Percentiles rank a stretch among this genome's conserved stretches.
phyloP scores from a whole-genome alignment of 495 filamentous ascomycete genomes.

The Penicillium odoratum region DNA sequence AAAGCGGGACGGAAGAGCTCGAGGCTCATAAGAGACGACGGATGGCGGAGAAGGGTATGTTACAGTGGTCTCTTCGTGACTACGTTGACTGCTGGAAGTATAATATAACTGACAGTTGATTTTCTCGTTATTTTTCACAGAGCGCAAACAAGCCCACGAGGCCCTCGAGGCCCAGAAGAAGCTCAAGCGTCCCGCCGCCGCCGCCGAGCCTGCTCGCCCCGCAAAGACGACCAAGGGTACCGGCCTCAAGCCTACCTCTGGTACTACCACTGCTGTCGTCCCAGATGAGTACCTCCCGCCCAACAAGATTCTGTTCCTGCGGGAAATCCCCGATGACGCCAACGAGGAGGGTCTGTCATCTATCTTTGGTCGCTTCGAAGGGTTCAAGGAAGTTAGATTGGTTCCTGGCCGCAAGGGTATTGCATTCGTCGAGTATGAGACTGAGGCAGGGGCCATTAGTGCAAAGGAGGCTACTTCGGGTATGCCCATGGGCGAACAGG shows the following conservation, averaged over 20 bases:
- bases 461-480: constrained; percentile 94
- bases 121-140: constrained; percentile 40
- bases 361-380: constrained; percentile 88
- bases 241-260: constrained; percentile 77
- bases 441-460: constrained; percentile 81
- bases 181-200: constrained; percentile 66
- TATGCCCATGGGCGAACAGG: constrained; percentile 76
- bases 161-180: constrained; percentile 79
- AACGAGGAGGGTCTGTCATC: constrained; percentile 74
- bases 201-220: constrained; percentile 57
- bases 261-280: constrained; percentile 69
- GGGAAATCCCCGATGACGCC: constrained; percentile 86
- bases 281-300: constrained; percentile 97
- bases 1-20: constrained; percentile 76
- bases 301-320: constrained; percentile 96
- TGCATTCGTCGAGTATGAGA: constrained; percentile 96
- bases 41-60: constrained; percentile 85
- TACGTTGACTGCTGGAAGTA: not conserved
- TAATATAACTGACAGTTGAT: constrained; percentile 9
- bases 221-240: constrained; percentile 72
- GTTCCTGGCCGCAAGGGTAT: constrained; percentile 87
- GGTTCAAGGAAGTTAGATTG: constrained; percentile 88
- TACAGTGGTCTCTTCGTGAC: constrained; percentile 1
- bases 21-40: constrained; percentile 84
- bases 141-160: constrained; percentile 88